These are phyloP conservation scores for Picea mariana DNA, from an alignment of 83 land plant species.

Conservation along the genomic window DNA sequence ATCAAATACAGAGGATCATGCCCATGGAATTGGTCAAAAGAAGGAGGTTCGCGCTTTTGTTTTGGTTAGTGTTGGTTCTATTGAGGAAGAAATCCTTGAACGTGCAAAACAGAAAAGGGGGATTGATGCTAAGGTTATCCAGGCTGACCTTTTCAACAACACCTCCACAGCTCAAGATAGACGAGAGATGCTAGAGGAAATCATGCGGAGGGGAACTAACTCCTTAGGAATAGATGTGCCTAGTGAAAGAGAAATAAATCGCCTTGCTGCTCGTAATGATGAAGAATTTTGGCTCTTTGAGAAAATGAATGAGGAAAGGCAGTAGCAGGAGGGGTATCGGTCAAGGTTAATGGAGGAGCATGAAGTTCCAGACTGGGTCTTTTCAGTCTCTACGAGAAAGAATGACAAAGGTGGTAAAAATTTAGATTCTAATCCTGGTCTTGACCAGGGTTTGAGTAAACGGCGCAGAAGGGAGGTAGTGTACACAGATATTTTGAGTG, in stretches of 20 bases:
- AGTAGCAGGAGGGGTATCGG: constrained; percentile 77
- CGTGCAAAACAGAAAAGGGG: constrained; percentile 99
- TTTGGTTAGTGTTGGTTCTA: constrained; percentile 92
- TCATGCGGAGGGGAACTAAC: constrained; percentile 88
- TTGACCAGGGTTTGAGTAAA: constrained; percentile 53
- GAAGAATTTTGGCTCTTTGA: constrained; percentile 93
- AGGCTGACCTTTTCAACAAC: constrained; percentile 96
- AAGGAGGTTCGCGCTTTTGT: constrained; percentile 98
- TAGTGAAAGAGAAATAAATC: constrained; percentile 96
- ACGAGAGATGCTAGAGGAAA: constrained; percentile 88
- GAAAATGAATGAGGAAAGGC: constrained; percentile 95
- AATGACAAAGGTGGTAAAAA: constrained; percentile 26
- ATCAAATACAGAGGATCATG: constrained; percentile 79
- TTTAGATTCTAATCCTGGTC: constrained; percentile 8
- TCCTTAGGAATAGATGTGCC: constrained; percentile 93
- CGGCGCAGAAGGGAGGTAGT: constrained; percentile 78
- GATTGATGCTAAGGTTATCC: constrained; percentile 97
- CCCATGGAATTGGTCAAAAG: constrained; percentile 97
- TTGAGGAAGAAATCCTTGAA: constrained; percentile 95
- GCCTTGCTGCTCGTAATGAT: constrained; percentile 85
- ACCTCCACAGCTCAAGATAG: constrained; percentile 99
- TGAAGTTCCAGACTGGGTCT: constrained; percentile 98
- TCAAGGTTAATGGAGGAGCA: constrained; percentile 93
- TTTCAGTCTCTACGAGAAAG: constrained; percentile 26
- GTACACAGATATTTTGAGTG: constrained; percentile 83